These are phyloP conservation scores for Zychaea mexicana DNA, from an alignment of 371 early-diverging fungal species.

Conservation along the genomic window DNA sequence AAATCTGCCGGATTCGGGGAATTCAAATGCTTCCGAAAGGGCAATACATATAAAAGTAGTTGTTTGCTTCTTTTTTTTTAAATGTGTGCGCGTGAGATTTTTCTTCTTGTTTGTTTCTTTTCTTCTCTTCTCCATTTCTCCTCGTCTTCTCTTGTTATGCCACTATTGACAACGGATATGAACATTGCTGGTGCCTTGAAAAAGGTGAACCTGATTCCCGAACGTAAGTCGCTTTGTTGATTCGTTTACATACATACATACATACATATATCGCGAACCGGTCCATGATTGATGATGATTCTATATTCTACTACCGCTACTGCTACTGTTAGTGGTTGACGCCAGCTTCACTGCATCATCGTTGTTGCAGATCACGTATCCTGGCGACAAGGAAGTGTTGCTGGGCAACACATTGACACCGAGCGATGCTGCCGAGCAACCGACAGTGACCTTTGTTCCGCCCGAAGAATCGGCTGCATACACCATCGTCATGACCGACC, in stretches of 20 bases:
- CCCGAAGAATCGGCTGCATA: not conserved
- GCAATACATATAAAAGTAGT: too few species aligned
- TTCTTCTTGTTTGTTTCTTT: not conserved
- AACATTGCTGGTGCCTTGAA: conserved; percentile 44
- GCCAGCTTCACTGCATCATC: conserved; percentile 41
- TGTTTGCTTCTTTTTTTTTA: too few species aligned
- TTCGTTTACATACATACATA: too few species aligned
- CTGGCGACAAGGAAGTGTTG: conserved; percentile 41
- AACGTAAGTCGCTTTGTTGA: conserved; percentile 36
- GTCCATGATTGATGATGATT: too few species aligned
- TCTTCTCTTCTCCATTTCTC: conserved; percentile 7
- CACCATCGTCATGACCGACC: conserved; percentile 44
- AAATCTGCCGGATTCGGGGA: too few species aligned
- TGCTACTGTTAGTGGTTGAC: conserved; percentile 36
- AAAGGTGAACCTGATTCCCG: conserved; percentile 49
- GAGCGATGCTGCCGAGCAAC: conserved; percentile 34
- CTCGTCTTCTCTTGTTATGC: conserved; percentile 44
- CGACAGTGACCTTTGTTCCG: conserved; percentile 45
- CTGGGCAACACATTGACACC: conserved; percentile 53
- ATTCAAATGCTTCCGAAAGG: too few species aligned
- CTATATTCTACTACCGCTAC: too few species aligned
- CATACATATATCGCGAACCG: too few species aligned
- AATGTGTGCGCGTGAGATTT: not conserved
- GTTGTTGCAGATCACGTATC: conserved; percentile 45
- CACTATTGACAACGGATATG: conserved; percentile 51